A percentile compares a stretch with the other conserved stretches of the same genome.
These are phyloP conservation scores for Ceriops zippeliana DNA, from an alignment of 345 rosid genomes.

Conservation along the genomic window DNA sequence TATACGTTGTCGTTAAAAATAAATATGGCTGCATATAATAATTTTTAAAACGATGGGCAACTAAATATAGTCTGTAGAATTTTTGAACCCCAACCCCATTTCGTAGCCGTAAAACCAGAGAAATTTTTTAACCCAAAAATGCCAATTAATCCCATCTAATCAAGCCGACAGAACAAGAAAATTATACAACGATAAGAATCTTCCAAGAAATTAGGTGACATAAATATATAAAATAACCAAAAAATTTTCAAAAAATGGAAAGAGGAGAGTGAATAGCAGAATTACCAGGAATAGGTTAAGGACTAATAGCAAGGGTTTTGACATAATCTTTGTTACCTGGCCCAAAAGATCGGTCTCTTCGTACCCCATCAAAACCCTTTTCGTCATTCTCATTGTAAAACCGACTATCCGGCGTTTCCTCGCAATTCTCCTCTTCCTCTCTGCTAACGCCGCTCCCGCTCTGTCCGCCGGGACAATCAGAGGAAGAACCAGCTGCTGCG, in stretches of 20 bases:
- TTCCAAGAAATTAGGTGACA: background rate
- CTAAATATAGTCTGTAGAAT: too few species aligned
- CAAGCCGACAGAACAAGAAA: too few species aligned
- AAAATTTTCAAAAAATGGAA: background rate
- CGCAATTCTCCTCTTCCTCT: slow-evolving; percentile 38
- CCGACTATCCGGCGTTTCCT: slow-evolving; percentile 36
- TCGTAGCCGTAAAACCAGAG: too few species aligned
- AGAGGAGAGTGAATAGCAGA: background rate
- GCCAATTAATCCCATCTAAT: too few species aligned
- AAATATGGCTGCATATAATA: too few species aligned
- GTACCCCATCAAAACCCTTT: slow-evolving; percentile 13
- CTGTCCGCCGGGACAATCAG: slow-evolving; percentile 14
- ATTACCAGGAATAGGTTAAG: slow-evolving; percentile 69
- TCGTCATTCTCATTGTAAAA: slow-evolving; percentile 12
- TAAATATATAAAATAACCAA: background rate
- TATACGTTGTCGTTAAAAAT: too few species aligned
- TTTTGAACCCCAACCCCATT: too few species aligned
- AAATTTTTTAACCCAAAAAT: too few species aligned
- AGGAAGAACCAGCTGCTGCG: slow-evolving; percentile 22
- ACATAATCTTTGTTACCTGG: slow-evolving; percentile 86
- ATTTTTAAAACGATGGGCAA: too few species aligned
- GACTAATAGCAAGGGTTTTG: slow-evolving; percentile 64
- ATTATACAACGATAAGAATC: background rate
- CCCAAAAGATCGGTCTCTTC: slow-evolving; percentile 69
- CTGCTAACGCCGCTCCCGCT: slow-evolving; percentile 41